Percentiles rank a stretch among this genome's conserved stretches.
Evolutionary conservation across 2,329 filamentous ascomycete genomes (phyloP).

Genomic region (Moelleriella libera): DNA sequence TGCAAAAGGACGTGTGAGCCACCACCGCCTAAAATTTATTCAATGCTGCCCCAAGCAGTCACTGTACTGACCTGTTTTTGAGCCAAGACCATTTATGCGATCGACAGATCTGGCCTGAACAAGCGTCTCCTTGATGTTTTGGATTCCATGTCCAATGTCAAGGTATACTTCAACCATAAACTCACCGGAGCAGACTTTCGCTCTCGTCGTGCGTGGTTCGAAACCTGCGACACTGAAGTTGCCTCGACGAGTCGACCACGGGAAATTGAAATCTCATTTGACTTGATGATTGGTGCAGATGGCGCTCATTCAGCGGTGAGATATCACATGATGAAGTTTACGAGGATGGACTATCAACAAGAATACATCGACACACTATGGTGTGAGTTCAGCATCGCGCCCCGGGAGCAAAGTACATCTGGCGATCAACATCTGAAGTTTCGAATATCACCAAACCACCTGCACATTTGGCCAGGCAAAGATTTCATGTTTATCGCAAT

Average conservation of each 20-base stretch:
- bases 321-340: constrained; percentile 92
- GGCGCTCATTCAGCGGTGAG: constrained; percentile 86
- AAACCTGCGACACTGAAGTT: constrained; percentile 31
- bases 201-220: constrained; percentile 74
- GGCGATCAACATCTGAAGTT: constrained; percentile 36
- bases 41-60: neutral
- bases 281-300: constrained; percentile 87
- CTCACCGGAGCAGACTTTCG: constrained; percentile 80
- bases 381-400: constrained; percentile 83
- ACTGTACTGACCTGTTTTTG: constrained; percentile 3
- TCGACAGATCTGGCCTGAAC: constrained; percentile 76
- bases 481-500: constrained; percentile 99
- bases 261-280: constrained; percentile 77
- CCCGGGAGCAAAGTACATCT: constrained; percentile 19
- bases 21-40: neutral
- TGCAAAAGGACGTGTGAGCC: constrained; percentile 62
- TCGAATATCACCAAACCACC: constrained; percentile 75
- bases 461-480: constrained; percentile 93
- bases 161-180: constrained; percentile 86
- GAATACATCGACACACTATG: constrained; percentile 93
- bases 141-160: constrained; percentile 75
- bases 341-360: constrained; percentile 80
- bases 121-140: constrained; percentile 71
- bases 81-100: constrained; percentile 62
- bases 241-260: constrained; percentile 28